Percentiles rank a stretch among this genome's conserved stretches.
phyloP scores from a whole-genome alignment of 768 basidiomycete species.

The Tricholoma terreum region DNA sequence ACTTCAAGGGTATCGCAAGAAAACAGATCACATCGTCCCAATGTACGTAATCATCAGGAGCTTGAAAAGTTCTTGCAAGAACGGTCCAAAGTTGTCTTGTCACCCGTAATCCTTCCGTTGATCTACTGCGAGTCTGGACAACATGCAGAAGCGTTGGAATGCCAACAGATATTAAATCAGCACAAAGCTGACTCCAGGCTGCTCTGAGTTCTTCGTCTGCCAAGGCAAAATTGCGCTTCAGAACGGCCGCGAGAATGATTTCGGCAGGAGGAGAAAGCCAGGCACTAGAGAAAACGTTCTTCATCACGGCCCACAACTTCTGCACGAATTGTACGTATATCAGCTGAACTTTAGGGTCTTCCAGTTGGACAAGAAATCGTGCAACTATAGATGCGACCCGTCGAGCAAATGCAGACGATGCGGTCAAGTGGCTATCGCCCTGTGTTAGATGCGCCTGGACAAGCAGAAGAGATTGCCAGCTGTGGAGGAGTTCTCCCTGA shows the following conservation, averaged over 20 bases:
- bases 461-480: constrained; percentile 60
- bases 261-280: constrained; percentile 45
- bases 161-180: constrained; percentile 41
- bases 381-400: constrained; percentile 33
- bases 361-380: constrained; percentile 30
- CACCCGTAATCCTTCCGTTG: constrained; percentile 27
- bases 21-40: constrained; percentile 45
- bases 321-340: constrained; percentile 36
- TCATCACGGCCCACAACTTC: constrained; percentile 51
- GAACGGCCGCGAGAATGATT: constrained; percentile 40
- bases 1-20: constrained; percentile 50
- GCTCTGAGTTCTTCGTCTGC: constrained; percentile 34
- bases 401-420: constrained; percentile 31
- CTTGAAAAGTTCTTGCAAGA: constrained; percentile 33
- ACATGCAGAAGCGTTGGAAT: constrained; percentile 38
- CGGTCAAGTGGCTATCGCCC: constrained; percentile 32
- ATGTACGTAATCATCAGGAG: constrained; percentile 18
- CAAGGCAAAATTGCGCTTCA: constrained; percentile 43
- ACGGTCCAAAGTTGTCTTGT: constrained; percentile 48
- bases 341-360: constrained; percentile 27
- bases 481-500: constrained; percentile 38
- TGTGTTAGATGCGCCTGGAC: constrained; percentile 43
- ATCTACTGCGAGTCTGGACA: constrained; percentile 26
- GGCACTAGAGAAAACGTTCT: constrained; percentile 40
- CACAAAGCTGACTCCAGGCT: constrained; percentile 50